These are phyloP conservation scores for Lumnitzera littorea DNA, from an alignment of 345 rosid species.

Conservation along the genomic window DNA sequence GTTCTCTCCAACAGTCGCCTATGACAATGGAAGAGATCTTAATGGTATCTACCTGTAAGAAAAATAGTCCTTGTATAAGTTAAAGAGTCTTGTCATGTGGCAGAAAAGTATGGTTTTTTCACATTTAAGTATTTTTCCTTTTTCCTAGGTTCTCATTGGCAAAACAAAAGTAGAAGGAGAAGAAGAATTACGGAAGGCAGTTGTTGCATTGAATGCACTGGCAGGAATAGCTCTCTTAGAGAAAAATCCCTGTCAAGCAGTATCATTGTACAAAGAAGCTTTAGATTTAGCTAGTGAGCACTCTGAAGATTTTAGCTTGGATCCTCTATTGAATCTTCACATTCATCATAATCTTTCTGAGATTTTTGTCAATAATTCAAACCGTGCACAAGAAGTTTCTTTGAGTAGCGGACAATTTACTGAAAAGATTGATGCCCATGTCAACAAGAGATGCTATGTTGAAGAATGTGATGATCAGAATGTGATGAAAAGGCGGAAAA, in stretches of 20 bases:
- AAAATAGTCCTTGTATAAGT: neutral
- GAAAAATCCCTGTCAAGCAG: slow-evolving; percentile 56
- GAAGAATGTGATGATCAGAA: slow-evolving; percentile 20
- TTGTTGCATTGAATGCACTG: slow-evolving; percentile 87
- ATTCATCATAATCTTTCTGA: slow-evolving; percentile 83
- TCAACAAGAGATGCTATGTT: slow-evolving; percentile 22
- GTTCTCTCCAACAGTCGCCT: slow-evolving; percentile 85
- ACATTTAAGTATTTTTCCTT: slow-evolving; percentile 5
- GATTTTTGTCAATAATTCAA: slow-evolving; percentile 42
- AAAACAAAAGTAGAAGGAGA: slow-evolving; percentile 95
- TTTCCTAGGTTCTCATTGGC: slow-evolving; percentile 69
- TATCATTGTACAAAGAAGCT: slow-evolving; percentile 70
- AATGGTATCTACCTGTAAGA: slow-evolving; percentile 37
- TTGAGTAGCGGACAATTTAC: slow-evolving; percentile 20
- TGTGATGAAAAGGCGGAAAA: slow-evolving; percentile 44
- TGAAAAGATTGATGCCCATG: slow-evolving; percentile 22
- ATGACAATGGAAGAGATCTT: slow-evolving; percentile 96
- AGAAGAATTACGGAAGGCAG: slow-evolving; percentile 78
- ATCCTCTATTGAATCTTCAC: slow-evolving; percentile 85
- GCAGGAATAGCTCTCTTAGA: slow-evolving; percentile 87
- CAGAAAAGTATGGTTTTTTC: neutral
- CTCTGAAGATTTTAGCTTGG: slow-evolving; percentile 79
- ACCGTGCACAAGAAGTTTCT: slow-evolving; percentile 19
- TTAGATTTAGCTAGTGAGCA: slow-evolving; percentile 55
- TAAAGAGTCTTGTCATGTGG: neutral